Evolutionary conservation across 2,329 filamentous ascomycete species (phyloP).

Genomic region (Aureobasidium sp.): DNA sequence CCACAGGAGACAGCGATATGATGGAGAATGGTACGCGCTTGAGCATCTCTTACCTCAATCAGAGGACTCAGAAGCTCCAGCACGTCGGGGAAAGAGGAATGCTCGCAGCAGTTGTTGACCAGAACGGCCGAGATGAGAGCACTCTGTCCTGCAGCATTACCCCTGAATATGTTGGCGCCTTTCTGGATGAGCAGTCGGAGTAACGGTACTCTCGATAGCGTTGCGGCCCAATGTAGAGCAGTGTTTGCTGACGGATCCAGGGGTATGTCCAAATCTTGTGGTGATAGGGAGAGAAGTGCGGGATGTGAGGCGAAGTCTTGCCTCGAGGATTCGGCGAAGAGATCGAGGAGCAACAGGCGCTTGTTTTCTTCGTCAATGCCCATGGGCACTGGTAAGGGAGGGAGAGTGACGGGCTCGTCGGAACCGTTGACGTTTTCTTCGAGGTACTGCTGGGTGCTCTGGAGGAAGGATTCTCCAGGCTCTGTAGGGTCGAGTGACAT

Average conservation of each 20-base stretch:
- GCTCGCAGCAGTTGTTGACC: conserved; percentile 90
- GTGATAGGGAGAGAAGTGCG: conserved; percentile 64
- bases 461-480: conserved; percentile 69
- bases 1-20: conserved; percentile 95
- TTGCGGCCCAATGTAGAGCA: conserved; percentile 92
- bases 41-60: conserved; percentile 82
- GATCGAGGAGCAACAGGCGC: conserved; percentile 68
- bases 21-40: conserved; percentile 84
- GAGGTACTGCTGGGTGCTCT: conserved; percentile 40
- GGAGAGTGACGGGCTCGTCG: conserved; percentile 51
- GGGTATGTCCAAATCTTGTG: conserved; percentile 80
- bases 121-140: conserved; percentile 86
- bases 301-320: conserved; percentile 67
- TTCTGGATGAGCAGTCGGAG: conserved; percentile 71
- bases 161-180: conserved; percentile 78
- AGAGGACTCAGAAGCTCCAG: conserved; percentile 82
- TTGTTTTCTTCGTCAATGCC: conserved; percentile 65
- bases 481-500: conserved; percentile 63
- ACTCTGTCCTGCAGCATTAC: conserved; percentile 85
- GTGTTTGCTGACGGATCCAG: conserved; percentile 85
- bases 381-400: conserved; percentile 52
- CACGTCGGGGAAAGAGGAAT: conserved; percentile 80
- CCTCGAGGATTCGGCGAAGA: conserved; percentile 54
- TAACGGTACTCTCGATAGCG: conserved; percentile 74
- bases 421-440: conserved; percentile 32